Percentiles rank a stretch among this genome's conserved stretches.
These are phyloP conservation scores for Byssochlamys sp. DNA, from an alignment of 2,329 filamentous ascomycete genomes.

Conservation along the genomic window DNA sequence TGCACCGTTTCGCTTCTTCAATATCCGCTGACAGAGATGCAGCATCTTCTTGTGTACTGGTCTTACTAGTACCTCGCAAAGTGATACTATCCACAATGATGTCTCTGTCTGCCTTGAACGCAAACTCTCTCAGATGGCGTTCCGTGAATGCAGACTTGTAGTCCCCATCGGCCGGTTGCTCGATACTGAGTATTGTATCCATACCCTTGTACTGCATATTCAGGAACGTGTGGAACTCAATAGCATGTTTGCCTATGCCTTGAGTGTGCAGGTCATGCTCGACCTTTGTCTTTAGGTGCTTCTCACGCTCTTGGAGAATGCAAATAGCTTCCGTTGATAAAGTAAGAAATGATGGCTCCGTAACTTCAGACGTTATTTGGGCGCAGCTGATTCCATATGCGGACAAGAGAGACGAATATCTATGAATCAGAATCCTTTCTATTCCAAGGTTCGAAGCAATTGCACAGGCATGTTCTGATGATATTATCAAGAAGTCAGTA, in stretches of 20 bases:
- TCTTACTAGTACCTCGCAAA: conserved; percentile 75
- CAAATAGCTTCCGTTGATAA: conserved; percentile 15
- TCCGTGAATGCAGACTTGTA: conserved; percentile 71
- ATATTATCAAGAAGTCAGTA: neutral
- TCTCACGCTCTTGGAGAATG: conserved; percentile 1
- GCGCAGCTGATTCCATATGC: conserved; percentile 90
- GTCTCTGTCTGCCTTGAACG: conserved; percentile 71
- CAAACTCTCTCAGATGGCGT: conserved; percentile 80
- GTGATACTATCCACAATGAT: conserved; percentile 80
- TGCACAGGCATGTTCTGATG: conserved; percentile 63
- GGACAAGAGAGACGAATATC: conserved; percentile 79
- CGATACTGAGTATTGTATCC: conserved; percentile 77
- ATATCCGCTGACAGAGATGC: conserved; percentile 60
- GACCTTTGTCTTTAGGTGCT: conserved; percentile 57
- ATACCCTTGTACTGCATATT: conserved; percentile 85
- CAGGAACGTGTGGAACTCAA: conserved; percentile 76
- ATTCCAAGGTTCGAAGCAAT: conserved; percentile 77
- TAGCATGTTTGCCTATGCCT: conserved; percentile 62
- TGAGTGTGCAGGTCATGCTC: conserved; percentile 60
- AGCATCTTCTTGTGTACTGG: conserved; percentile 66
- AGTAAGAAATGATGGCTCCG: conserved; percentile 43
- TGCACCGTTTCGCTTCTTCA: conserved; percentile 45
- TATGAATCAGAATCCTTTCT: conserved; percentile 68
- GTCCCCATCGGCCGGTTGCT: conserved; percentile 58
- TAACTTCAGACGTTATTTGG: conserved; percentile 76